Base-by-base conservation (phyloP, 768 basidiomycete species). In the Xerocomellus dryophilus region DNA sequence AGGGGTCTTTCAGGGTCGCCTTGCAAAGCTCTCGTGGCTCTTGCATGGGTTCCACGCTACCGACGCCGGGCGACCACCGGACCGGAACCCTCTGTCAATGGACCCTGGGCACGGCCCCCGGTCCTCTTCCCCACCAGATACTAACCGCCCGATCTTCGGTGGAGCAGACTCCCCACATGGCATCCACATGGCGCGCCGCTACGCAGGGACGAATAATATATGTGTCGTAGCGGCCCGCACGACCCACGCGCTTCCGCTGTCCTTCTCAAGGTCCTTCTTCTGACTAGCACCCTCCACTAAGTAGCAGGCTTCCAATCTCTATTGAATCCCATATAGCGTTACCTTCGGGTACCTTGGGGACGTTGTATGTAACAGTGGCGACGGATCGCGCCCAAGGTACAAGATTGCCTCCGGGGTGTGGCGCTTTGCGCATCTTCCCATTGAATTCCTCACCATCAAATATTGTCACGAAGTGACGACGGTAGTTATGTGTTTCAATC, bases 21-120 rank as follows among this genome's bases (percentile, higher is more conserved):
- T 60, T 43, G 56, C 47, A 34, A 8, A 12, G 6, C 14, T 39
- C 59, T 54, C 65, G 63, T 58, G 65, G 54, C 31, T 8, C 43
- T 6, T 20, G 47, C 60, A 27, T 67, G 66, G 61, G 43, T 15
- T 43, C 58, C 65, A 66, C 29, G 63, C 54, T 43, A 56, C 41
- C 50, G 58, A 62, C 34, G 47, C 2, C 35, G 43, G 27, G 29
- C 32, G 3, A 9, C 47, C 59, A 53, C 54, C 56, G 40, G 18
- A 43, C 49, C 5, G n/a, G 4, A 31, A 27, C 62, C 54, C 40
- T 14, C 3, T 15, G n/a, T n/a, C n/a, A n/a, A n/a, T n/a, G 10
- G 53, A 45, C 64, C 54, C 61, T 57, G 47, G 5, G 32, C 18
- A 3, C 14, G 5, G 32, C 32, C 43, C 48, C 45, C 47, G 25